Evolutionary conservation across 805 yeast species (phyloP), one percentile per base, ranked within the genome.

Genomic region (Saccharomycopsis selenospora): DNA sequence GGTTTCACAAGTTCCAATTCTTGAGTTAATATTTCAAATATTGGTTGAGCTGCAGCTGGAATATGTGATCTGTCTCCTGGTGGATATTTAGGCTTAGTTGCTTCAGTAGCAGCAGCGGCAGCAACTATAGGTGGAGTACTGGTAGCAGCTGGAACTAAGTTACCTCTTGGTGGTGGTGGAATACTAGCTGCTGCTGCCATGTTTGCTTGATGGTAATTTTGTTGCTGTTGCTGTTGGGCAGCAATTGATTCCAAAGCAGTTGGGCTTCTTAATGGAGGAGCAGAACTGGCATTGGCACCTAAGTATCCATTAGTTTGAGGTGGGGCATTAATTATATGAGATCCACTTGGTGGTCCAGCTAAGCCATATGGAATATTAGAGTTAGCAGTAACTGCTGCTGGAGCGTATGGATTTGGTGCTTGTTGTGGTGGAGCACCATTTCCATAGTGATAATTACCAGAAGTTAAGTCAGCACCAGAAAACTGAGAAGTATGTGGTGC

Each of bases 51-150:
- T 7, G 69, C 72, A 11, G 69, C 75, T 2, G 89, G 77, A 52
- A 85, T 80, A 56, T 80, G 89, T 2, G 75, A 62, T 56, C 88
- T 75, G 61, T 82, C 90, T 23, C 89, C 89, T 3, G 73, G 57
- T 40, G 90, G 85, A 57, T 69, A 64, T 46, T 59, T 65, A 4
- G 60, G 55, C 47, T 52, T 52, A 20, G 54, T 53, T 41, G 56
- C 55, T 14, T 44, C 52, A 3, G 47, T 27, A 11, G 54, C 51
- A 6, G 44, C 48, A 10, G 59, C 52, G 11, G 56, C 50, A 11
- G 55, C 48, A 24, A 33, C 45, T 23, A 36, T 50, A n/a, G 55
- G 46, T 27, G 42, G 53, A 52, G 55, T 63, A 53, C 56, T 61
- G 52, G 46, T 62, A 20, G 57, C 60, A 45, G 54, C 53, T 40